These are phyloP conservation scores for Paratrimastix pyriformis DNA, from an alignment of 78 protist species.

Conservation along the genomic window DNA sequence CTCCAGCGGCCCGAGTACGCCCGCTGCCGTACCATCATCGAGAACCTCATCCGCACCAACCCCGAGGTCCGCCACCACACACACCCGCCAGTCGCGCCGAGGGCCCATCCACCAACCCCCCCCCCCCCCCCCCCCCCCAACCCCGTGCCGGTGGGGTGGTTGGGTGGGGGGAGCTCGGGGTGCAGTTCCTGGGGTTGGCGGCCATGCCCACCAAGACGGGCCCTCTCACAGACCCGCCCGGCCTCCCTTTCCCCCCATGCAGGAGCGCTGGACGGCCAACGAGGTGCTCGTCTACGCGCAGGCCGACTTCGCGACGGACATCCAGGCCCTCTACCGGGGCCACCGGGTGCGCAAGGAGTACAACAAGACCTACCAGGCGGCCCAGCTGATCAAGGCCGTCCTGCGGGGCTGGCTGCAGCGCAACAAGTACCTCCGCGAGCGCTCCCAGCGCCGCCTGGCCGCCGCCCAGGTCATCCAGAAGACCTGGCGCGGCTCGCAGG, in stretches of 20 bases:
- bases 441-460: not conserved
- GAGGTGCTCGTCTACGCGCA: constrained; percentile 7
- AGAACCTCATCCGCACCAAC: not conserved
- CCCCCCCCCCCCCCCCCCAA: too few relatives aligned
- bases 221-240: too few relatives aligned
- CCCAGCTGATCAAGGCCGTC: not conserved
- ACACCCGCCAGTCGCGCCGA: too few relatives aligned
- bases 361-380: not conserved
- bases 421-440: not conserved
- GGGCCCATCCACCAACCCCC: too few relatives aligned
- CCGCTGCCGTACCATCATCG: not conserved
- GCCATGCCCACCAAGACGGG: too few relatives aligned
- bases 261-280: constrained; percentile 19
- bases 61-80: too few relatives aligned
- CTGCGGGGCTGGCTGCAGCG: not conserved
- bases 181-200: too few relatives aligned
- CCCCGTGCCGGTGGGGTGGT: too few relatives aligned
- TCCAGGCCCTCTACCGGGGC: constrained; percentile 13
- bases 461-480: not conserved
- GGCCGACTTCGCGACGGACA: constrained; percentile 3
- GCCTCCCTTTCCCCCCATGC: not conserved
- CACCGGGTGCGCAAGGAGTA: not conserved
- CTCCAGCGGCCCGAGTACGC: not conserved
- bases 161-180: too few relatives aligned
- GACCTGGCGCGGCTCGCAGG: not conserved